phyloP scores from a whole-genome alignment of 768 basidiomycete genomes.

The Suillus subaureus region DNA sequence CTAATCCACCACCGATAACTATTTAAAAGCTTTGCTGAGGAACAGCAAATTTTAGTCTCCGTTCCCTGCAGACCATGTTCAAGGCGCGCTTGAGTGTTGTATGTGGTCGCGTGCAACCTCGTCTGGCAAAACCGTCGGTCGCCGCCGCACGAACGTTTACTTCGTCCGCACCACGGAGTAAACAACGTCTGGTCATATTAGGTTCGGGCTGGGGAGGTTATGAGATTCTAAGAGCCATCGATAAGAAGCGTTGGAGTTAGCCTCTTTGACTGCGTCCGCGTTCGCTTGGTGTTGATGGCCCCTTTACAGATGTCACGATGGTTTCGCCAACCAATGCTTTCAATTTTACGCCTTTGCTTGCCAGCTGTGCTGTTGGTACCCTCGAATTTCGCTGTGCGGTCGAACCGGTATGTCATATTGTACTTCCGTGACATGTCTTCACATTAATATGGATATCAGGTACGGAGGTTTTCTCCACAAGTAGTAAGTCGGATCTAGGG shows the following conservation, averaged over 20 bases:
- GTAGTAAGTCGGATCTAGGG: conserved; percentile 41
- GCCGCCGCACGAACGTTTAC: conserved; percentile 38
- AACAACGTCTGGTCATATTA: conserved; percentile 60
- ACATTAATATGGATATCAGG: conserved; percentile 34
- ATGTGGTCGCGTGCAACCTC: conserved; percentile 7
- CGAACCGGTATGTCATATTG: conserved; percentile 62
- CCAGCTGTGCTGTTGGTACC: conserved; percentile 74
- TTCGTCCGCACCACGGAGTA: conserved; percentile 35
- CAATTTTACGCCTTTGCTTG: conserved; percentile 49
- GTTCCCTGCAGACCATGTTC: conserved; percentile 15
- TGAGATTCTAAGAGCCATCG: conserved; percentile 62
- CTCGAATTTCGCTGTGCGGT: conserved; percentile 80
- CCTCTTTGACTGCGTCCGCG: conserved; percentile 10
- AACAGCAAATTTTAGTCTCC: neutral
- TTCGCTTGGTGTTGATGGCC: conserved; percentile 9
- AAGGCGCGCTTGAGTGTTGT: conserved; percentile 15
- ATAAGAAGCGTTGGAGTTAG: conserved; percentile 74
- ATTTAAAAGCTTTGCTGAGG: neutral
- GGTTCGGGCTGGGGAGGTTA: conserved; percentile 85
- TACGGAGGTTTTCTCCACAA: conserved; percentile 57
- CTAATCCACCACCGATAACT: neutral
- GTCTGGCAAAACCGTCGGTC: neutral
- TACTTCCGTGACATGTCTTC: conserved; percentile 6
- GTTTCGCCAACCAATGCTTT: conserved; percentile 58
- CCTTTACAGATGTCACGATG: conserved; percentile 57